Evolutionary conservation across 768 basidiomycete genomes (phyloP).

Genomic region (Sutorius australiensis): DNA sequence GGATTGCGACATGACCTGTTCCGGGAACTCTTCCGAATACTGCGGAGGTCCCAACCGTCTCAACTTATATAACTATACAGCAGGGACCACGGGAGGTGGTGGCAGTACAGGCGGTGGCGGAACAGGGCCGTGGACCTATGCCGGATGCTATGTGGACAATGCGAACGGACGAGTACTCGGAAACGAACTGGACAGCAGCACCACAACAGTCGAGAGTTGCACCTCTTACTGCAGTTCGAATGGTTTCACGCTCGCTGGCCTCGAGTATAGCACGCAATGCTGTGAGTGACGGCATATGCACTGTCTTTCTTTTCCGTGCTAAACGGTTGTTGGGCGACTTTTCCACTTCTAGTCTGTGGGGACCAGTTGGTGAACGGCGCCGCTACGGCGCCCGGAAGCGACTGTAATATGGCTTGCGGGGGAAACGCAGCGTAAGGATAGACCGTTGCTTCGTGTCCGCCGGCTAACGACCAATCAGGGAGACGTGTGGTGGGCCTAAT

Average conservation of each 20-base stretch:
- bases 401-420: constrained; percentile 72
- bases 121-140: constrained; percentile 53
- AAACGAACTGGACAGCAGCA: constrained; percentile 36
- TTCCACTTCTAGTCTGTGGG: constrained; percentile 55
- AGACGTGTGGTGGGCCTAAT: constrained; percentile 72
- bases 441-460: neutral
- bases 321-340: neutral
- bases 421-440: constrained; percentile 60
- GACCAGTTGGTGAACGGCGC: constrained; percentile 62
- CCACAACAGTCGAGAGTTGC: constrained; percentile 61
- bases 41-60: constrained; percentile 67
- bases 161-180: constrained; percentile 58
- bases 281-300: constrained; percentile 35
- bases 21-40: constrained; percentile 42
- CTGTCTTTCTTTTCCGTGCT: neutral
- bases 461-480: constrained; percentile 32
- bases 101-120: neutral
- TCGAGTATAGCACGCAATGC: constrained; percentile 57
- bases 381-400: constrained; percentile 40
- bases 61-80: constrained; percentile 16
- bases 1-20: constrained; percentile 45
- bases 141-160: constrained; percentile 71
- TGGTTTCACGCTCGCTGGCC: constrained; percentile 64
- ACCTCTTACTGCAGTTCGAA: constrained; percentile 49
- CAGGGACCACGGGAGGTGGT: neutral